A percentile compares a stretch with the other conserved stretches of the same genome.
These are phyloP conservation scores for Fusarium xylarioides DNA, from an alignment of 2,329 filamentous ascomycete species.

Conservation along the genomic window DNA sequence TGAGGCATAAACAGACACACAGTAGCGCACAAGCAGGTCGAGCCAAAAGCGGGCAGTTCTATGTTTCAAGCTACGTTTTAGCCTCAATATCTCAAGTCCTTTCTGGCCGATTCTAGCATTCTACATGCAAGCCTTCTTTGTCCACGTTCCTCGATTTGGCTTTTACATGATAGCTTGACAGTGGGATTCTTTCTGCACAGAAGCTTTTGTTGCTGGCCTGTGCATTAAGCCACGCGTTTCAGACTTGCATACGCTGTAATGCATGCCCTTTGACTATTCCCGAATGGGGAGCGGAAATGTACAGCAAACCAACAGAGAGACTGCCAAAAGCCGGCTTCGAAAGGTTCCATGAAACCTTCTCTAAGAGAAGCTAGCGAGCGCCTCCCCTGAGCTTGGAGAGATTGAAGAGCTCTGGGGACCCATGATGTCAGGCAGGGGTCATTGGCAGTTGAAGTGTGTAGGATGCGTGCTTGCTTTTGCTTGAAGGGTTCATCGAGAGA, in stretches of 20 bases:
- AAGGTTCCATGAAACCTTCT: conserved; percentile 44
- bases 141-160: background rate
- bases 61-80: conserved; percentile 25
- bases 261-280: conserved; percentile 1
- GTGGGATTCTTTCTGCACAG: background rate
- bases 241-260: conserved; percentile 15
- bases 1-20: conserved; percentile 24
- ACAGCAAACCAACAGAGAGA: conserved; percentile 9
- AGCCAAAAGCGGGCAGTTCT: conserved; percentile 7
- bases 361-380: conserved; percentile 24
- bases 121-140: background rate
- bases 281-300: conserved; percentile 5
- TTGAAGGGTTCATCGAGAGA: background rate
- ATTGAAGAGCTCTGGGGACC: conserved; percentile 25
- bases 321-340: conserved; percentile 2
- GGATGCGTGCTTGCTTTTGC: conserved; percentile 1
- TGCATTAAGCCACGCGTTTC: conserved; percentile 30
- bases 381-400: conserved; percentile 33
- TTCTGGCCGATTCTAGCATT: background rate
- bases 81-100: background rate
- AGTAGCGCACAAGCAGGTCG: background rate
- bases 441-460: background rate
- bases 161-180: background rate
- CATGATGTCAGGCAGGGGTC: conserved; percentile 39
- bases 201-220: conserved; percentile 22